Evolutionary conservation across 768 basidiomycete species (phyloP), one percentile per base, ranked within the genome.

Genomic region (Phlebiopsis gigantea): DNA sequence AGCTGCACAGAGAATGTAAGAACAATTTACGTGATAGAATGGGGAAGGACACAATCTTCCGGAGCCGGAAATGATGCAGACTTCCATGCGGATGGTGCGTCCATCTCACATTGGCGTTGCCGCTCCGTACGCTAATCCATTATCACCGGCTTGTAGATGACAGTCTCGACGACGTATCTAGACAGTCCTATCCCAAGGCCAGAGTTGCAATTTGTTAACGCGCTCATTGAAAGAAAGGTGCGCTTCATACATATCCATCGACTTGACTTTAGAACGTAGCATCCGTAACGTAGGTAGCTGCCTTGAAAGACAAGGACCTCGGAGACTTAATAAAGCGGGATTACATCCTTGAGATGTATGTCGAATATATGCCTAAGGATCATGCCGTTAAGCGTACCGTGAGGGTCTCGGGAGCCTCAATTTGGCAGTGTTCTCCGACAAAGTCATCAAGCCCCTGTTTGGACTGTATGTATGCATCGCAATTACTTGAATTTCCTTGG

Each of bases 371-470:
- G 31, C 44, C 44, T 5, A 47, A 54, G 10, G 21, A 8, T 10
- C 31, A 53, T 24, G 25, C 29, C 2, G 41, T 46, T 24, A 45
- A 46, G 47, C 30, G 57, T 1, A 52, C 42, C 17, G 28, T 58
- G 7, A 29, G 46, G 5, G 45, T 58, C 14, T 58, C 57, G 6
- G 57, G 5, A 52, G 52, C n/a, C 45, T 58, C 12, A 28, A 44
- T 2, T 31, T 58, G 3, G 4, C 31, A 14, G 57, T 58, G 6
- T 58, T 58, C 41, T 52, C 57, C 8, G 57, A 58, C 57, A 58
- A 58, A 43, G 22, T 58, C 19, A 42, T 58, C 12, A 58, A 47
- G 8, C 57, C 53, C 21, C 57, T 58, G 14, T 53, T 52, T 34
- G 57, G 57, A 26, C 46, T 52, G 57, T 58, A 17, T 14, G 31